Evolutionary conservation across 805 yeast genomes (phyloP), one percentile per base, ranked within the genome.

Genomic region (Starmerella bombi): DNA sequence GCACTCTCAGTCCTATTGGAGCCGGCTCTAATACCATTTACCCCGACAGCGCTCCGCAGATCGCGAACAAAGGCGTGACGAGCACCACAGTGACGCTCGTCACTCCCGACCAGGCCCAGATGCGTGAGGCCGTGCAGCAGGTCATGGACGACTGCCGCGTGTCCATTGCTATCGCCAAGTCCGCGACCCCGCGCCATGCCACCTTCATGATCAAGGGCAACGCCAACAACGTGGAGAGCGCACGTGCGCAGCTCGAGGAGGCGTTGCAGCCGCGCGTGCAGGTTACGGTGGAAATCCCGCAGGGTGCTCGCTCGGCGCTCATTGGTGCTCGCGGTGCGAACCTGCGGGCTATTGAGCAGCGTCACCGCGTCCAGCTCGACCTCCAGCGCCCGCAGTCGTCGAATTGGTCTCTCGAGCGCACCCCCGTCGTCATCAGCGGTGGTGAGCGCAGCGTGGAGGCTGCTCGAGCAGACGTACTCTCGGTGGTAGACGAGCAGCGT

Each of bases 241-340:
- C 49, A 18, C 29, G 25, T 25, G 32, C 20, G 9, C 34, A 20
- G 17, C 44, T 50, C 22, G 38, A 39, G 25, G 31, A 30, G 19
- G 20, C 37, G 29, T 41, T 47, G 18, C 33, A 42, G 18, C 54
- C 54, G 10, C 44, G 32, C 19, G 32, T 41, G 17, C 17, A 27
- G 20, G 15, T 14, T 18, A 25, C 16, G 19, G 16, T 48, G 20
- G 37, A 20, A 16, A 40, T 49, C 18, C 49, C 52, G 14, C 37
- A 35, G 14, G 25, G 27, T n/a, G 43, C 49, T 2, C 47, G 55
- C 30, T 34, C 52, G 12, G 40, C 49, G 4, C 34, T 51, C 15
- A 40, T 51, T 17, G 55, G 55, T 12, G 29, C 42, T 9, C 36
- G 40, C n/a, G 55, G 54, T 9, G 25, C 45, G n/a, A 43, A 36